Base-by-base conservation (phyloP, 768 basidiomycete genomes). In the Mycena polygramma region DNA sequence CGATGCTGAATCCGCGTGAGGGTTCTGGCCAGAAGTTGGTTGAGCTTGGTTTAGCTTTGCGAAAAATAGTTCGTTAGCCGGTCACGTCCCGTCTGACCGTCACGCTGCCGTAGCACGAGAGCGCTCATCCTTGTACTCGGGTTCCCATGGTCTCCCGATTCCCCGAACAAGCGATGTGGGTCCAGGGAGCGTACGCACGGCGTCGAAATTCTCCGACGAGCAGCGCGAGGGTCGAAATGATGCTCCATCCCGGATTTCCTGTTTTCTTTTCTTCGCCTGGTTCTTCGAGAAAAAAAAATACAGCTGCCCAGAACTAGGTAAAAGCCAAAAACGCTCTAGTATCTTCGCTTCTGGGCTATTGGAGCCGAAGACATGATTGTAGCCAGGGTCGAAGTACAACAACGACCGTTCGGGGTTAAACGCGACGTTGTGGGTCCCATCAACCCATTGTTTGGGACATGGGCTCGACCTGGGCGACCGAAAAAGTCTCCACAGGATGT, bases 31-130 rank as follows among this genome's bases (percentile, higher is more conserved):
- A 54, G 55, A 65, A 59, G 58, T 19, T 57, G 24, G 60, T 45
- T 70, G 68, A 48, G 54, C 54, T 39, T 63, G 52, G 54, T 10
- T 36, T 65, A 41, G 11, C 39, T 64, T 53, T 39, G 46, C 15
- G 63, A 62, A 73, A 73, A 73, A 69, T 63, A 61, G 67, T 49
- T 63, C 36, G 57, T 30, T 55, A 53, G 62, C 67, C 67, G 63
- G 71, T 64, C 70, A 55, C 52, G 51, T 37, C n/a, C n/a, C 43
- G n/a, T n/a, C n/a, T n/a, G n/a, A n/a, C n/a, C n/a, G 68, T 59
- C 63, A 70, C 63, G 36, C 24, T 35, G 59, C 57, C 63, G 54
- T 61, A 52, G 22, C 39, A 19, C 43, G 36, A 24, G 22, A 37
- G 43, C 45, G 39, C 24, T 6, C 15, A 41, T 5, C 48, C 65